Evolutionary conservation across 2,329 filamentous ascomycete species (phyloP).

Genomic region (Pseudogymnoascus sp.): DNA sequence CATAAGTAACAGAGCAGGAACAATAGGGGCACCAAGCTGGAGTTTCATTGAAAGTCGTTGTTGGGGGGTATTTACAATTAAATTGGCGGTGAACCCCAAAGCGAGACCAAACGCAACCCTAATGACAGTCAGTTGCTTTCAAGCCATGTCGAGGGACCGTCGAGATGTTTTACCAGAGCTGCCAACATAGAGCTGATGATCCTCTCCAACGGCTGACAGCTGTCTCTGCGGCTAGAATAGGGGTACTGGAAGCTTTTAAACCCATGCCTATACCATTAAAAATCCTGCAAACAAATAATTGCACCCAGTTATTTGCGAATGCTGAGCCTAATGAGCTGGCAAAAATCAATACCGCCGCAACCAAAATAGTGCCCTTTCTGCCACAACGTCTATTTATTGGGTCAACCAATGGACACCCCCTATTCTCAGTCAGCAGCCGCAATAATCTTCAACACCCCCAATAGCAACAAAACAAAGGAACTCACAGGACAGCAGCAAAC

Average conservation of each 20-base stretch:
- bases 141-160: not conserved
- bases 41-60: not conserved
- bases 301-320: not conserved
- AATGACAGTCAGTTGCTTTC: not conserved
- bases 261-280: slow-evolving; percentile 13
- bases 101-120: not conserved
- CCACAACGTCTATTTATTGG: not conserved
- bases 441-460: not conserved
- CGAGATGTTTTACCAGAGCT: not conserved
- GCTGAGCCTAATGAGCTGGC: not conserved
- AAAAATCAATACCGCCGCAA: not conserved
- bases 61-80: not conserved
- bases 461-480: not conserved
- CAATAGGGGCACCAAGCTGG: not conserved
- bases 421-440: not conserved
- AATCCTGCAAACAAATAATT: not conserved
- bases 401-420: not conserved
- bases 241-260: not conserved
- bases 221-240: not conserved
- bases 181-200: not conserved
- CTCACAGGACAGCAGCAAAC: not conserved
- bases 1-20: not conserved
- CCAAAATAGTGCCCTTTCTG: not conserved
- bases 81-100: not conserved
- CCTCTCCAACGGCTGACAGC: not conserved